Percentiles rank a stretch among this genome's conserved stretches.
phyloP scores from a whole-genome alignment of 441 rosid species.

The Corymbia calophylla region DNA sequence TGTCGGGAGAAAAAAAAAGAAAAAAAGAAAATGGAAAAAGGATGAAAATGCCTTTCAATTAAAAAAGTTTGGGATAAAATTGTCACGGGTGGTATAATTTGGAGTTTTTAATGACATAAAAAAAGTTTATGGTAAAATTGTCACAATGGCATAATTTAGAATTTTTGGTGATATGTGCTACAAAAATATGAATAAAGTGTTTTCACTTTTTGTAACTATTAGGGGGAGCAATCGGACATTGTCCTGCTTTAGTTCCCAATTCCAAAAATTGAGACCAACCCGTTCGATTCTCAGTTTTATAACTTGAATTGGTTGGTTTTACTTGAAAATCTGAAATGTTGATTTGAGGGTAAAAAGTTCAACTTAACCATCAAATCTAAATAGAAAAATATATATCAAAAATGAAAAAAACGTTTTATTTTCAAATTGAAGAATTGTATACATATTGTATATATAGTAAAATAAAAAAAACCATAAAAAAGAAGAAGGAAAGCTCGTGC shows the following conservation, averaged over 20 bases:
- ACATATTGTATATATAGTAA: background rate
- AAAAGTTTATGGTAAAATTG: too few species aligned
- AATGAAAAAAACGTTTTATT: background rate
- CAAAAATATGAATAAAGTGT: background rate
- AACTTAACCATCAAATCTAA: background rate
- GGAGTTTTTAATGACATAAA: too few species aligned
- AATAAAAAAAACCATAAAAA: background rate
- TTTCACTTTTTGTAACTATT: background rate
- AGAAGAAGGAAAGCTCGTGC: too few species aligned
- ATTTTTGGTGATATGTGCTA: too few species aligned
- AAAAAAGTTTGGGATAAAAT: too few species aligned
- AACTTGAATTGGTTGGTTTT: background rate
- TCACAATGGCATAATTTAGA: too few species aligned
- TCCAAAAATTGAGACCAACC: fast-evolving
- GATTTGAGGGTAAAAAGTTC: background rate
- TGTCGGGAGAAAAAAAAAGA: too few species aligned
- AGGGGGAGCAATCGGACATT: fast-evolving
- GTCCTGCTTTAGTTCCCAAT: fast-evolving
- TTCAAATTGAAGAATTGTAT: background rate
- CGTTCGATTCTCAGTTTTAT: fast-evolving
- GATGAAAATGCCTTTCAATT: too few species aligned
- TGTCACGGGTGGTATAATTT: too few species aligned
- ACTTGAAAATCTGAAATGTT: background rate
- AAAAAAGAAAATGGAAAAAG: too few species aligned
- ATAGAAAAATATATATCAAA: background rate